Evolutionary conservation across 441 rosid genomes (phyloP), one percentile per base, ranked within the genome.

Genomic region (Arabidopsis hybrid): DNA sequence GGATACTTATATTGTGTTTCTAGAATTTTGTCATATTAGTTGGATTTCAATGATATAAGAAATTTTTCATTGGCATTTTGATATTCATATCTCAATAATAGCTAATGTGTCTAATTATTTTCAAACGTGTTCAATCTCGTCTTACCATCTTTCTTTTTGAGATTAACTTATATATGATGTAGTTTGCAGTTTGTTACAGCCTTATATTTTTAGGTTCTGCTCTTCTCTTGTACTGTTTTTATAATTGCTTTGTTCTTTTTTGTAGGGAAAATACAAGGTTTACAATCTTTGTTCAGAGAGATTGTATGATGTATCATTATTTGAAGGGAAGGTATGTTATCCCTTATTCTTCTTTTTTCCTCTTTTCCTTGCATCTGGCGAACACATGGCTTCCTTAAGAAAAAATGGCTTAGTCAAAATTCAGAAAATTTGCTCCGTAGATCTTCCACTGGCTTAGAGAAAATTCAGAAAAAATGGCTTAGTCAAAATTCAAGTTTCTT

Each of bases 241-340:
- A 35, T 60, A 38, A 47, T 21, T 39, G 36, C 62, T 67, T 77
- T 53, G 17, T 67, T 43, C 17, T 13, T 43, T 1, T 42, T 57
- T 69, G 78, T 87, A 92, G 97, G 91, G 84, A 51, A 92, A 89
- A 74, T 90, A 88, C 81, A 92, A 90, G 79, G 97, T 92, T 12
- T 92, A 84, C 80, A 92, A 92, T 80, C 93, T 90, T 72, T 92
- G 96, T 73, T 83, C 93, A 14, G 98, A 92, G 88, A 86, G 96
- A 76, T 64, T 92, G 60, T 92, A 92, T 18, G 92, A 92, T 78
- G 96, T 94, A 71, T 85, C 98, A 68, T 77, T 65, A 49, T 89
- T 89, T 59, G 81, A 83, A 78, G 97, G 97, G 63, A 92, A 92
- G 97, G 93, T 87, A 60, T 59, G 61, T 7, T 13, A 46, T 56